Base-by-base conservation (phyloP, 2,329 filamentous ascomycete genomes). In the Keithomyces neogunnii region DNA sequence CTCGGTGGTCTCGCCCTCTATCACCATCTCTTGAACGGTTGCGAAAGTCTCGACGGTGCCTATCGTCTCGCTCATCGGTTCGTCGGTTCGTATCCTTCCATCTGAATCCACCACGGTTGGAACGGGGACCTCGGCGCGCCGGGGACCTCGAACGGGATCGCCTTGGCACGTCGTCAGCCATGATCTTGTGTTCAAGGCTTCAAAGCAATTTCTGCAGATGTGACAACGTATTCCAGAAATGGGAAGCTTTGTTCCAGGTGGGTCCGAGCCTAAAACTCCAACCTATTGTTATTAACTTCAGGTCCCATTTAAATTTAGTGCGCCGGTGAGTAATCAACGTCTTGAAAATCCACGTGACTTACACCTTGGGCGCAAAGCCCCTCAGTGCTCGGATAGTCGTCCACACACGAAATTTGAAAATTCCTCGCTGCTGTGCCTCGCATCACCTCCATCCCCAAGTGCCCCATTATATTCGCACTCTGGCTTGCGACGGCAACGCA, bases 51-150 rank as follows among this genome's bases (percentile, higher is more conserved):
- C 78, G 68, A 51, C 68, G 68, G 13, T 57, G 56, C 52, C 72
- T 59, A 19, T 64, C 58, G 45, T 63, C 62, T 43, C 67, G 64
- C 19, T 74, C 70, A 38, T 69, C 66, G 5, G 63, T 65, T 54
- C 74, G 70, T 48, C 76, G 71, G 59, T 74, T 74, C 48, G 73
- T 77, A 49, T 80, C 77, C 59, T 84, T 84, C 72, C 76, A 83
- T 57, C 74, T 75, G 58, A 84, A 80, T 8, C 79, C 78, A 4
- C 76, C 52, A 28, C 54, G 74, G 46, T 56, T 61, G 35, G 57
- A 53, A 33, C 56, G 61, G 7, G 60, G 57, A 1, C 56, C 56
- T 3, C 57, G 54, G 8, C 60, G 58, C 1, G 55, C 38, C 3
- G 64, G 64, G 2, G 63, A 65, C 26, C 60, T 53, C 26, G 63